Conservation (phyloP, 2,329 filamentous ascomycete species). For the Fusarium dlaminii region DNA sequence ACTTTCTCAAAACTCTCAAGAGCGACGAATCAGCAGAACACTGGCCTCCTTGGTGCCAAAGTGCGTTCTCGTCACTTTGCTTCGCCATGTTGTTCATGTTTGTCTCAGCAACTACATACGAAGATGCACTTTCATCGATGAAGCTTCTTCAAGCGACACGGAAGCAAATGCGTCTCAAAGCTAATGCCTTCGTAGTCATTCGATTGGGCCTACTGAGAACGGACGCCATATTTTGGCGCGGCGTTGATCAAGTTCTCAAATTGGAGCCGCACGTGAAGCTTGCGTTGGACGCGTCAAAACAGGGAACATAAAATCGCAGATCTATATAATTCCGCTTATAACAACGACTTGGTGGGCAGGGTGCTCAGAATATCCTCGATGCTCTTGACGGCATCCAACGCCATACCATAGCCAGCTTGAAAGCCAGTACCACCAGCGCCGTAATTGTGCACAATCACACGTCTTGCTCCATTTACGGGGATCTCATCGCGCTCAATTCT, state of each 20-base stretch:
- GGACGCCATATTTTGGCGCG: not conserved
- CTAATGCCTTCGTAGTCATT: not conserved
- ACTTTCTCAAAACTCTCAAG: not conserved
- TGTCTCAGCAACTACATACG: not conserved
- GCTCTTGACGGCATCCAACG: not conserved
- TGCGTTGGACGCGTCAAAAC: not conserved
- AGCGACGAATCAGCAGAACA: not conserved
- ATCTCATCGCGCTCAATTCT: not conserved
- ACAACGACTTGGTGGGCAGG: not conserved
- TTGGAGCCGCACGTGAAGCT: not conserved
- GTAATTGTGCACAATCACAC: not conserved
- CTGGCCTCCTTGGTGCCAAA: not conserved
- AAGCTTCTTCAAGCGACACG: not conserved
- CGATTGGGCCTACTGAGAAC: not conserved
- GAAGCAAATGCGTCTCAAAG: not conserved
- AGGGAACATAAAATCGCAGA: not conserved
- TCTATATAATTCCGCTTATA: not conserved
- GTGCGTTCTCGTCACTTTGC: not conserved
- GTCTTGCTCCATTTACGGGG: not conserved
- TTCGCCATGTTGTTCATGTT: not conserved
- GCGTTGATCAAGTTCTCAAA: not conserved
- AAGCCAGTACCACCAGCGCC: constrained; percentile 6
- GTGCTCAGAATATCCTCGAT: not conserved
- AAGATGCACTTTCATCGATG: not conserved
- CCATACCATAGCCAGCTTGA: constrained; percentile 3